Conservation (phyloP, 2,329 filamentous ascomycete genomes). For the Diplocarpon rosae region DNA sequence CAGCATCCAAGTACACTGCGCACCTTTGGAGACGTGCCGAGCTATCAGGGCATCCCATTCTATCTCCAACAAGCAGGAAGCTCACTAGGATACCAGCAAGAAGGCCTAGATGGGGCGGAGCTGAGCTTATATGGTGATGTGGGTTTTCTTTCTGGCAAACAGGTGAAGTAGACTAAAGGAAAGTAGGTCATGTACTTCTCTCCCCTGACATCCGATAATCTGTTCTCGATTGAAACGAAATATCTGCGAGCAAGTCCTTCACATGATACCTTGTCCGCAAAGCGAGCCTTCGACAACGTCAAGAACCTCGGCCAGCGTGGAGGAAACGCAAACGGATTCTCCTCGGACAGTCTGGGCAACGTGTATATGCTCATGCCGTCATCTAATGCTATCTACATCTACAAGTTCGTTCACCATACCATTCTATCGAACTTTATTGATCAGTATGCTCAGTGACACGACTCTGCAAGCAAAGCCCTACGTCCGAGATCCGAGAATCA, state of each 20-base stretch:
- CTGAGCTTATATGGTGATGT: conserved; percentile 24
- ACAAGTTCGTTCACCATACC: conserved; percentile 22
- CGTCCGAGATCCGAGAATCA: conserved; percentile 32
- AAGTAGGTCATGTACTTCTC: conserved; percentile 32
- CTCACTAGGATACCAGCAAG: conserved; percentile 23
- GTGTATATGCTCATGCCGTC: conserved; percentile 37
- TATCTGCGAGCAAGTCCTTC: conserved; percentile 28
- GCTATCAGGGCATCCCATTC: conserved; percentile 28
- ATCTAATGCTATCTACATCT: conserved; percentile 35
- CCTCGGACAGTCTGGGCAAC: conserved; percentile 32
- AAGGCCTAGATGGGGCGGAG: conserved; percentile 28
- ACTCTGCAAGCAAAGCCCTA: conserved; percentile 29
- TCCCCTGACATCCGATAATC: conserved; percentile 29
- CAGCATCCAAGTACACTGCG: conserved; percentile 22
- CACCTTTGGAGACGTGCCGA: conserved; percentile 25
- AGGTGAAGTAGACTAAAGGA: conserved; percentile 15
- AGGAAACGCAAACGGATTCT: conserved; percentile 35
- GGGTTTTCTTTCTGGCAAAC: not conserved
- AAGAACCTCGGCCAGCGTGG: conserved; percentile 34
- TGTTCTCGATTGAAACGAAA: conserved; percentile 28
- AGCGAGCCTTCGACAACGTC: conserved; percentile 35
- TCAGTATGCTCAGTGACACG: conserved; percentile 5
- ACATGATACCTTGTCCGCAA: conserved; percentile 28
- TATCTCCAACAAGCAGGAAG: conserved; percentile 23
- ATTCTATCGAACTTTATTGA: not conserved